Conservation (phyloP, 108 stramenopile genomes). For the Nannochloropsis salina region DNA sequence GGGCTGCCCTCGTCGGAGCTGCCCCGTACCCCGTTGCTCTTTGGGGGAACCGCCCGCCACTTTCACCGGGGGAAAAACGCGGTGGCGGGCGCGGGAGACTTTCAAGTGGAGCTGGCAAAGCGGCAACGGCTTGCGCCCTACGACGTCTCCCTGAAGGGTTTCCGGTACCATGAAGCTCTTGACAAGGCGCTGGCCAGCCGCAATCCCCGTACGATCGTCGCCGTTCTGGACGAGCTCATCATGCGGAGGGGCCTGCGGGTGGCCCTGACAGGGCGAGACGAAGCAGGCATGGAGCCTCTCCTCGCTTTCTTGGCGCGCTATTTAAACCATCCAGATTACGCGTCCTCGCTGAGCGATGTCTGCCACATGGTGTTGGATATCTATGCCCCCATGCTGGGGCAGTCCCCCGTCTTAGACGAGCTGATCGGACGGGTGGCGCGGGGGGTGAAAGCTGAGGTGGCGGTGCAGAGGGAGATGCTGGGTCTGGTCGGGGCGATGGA, state of each 20-base stretch:
- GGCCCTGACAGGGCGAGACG: constrained; percentile 46
- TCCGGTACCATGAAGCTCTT: constrained; percentile 50
- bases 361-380: constrained; percentile 39
- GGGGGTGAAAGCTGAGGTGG: constrained; percentile 42
- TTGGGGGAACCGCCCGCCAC: constrained; percentile 27
- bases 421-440: constrained; percentile 23
- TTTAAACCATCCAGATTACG: constrained; percentile 41
- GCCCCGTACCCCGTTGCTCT: constrained; percentile 26
- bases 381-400: constrained; percentile 35
- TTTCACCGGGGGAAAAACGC: constrained; percentile 35
- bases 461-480: constrained; percentile 48
- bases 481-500: constrained; percentile 46
- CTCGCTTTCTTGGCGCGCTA: constrained; percentile 42
- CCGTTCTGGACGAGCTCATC: constrained; percentile 46
- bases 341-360: constrained; percentile 35
- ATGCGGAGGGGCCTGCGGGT: constrained; percentile 48
- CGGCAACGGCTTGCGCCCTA: constrained; percentile 33
- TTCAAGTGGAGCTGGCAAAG: constrained; percentile 29
- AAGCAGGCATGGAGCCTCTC: constrained; percentile 41
- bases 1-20: constrained; percentile 32
- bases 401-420: constrained; percentile 29
- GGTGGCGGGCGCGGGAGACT: constrained; percentile 23
- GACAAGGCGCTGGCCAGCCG: constrained; percentile 44
- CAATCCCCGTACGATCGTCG: constrained; percentile 44
- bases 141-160: constrained; percentile 46